phyloP scores from a whole-genome alignment of 768 basidiomycete genomes.

The Pleurotus ostreatus region DNA sequence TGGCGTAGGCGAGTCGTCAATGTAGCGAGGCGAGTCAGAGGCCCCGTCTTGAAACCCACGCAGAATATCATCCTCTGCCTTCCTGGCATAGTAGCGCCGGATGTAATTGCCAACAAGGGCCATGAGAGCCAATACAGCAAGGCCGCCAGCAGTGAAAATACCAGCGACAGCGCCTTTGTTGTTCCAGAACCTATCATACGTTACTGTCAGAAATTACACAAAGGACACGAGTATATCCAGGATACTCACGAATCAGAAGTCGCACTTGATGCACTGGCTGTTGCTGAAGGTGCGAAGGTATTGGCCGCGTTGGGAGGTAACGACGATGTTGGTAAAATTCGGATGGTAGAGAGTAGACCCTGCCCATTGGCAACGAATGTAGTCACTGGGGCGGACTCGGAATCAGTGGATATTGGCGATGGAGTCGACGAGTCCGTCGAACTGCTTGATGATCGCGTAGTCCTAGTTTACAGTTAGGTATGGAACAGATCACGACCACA shows the following conservation, averaged over 20 bases:
- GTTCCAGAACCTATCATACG: conserved; percentile 35
- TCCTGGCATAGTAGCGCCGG: conserved; percentile 1
- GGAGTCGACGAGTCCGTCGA: background rate
- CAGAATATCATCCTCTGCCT: background rate
- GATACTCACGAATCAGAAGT: conserved; percentile 4
- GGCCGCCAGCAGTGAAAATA: conserved; percentile 37
- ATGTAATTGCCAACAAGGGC: conserved; percentile 12
- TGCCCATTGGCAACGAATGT: background rate
- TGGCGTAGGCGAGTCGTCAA: background rate
- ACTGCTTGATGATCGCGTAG: background rate
- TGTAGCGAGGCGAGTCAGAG: background rate
- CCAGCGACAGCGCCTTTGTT: conserved; percentile 44
- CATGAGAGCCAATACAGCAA: conserved; percentile 28
- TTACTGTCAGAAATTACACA: background rate
- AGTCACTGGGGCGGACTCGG: background rate
- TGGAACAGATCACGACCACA: too few species aligned
- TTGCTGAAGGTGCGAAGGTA: background rate
- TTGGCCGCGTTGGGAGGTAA: background rate
- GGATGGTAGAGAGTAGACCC: background rate
- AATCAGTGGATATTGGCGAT: background rate
- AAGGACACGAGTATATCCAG: background rate
- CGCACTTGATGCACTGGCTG: background rate
- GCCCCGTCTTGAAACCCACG: conserved; percentile 1
- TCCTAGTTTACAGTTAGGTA: too few species aligned
- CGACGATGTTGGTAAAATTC: background rate